Evolutionary conservation across 192 early-diverging fungal species (phyloP).

Genomic region (Obelidium mucronatum): DNA sequence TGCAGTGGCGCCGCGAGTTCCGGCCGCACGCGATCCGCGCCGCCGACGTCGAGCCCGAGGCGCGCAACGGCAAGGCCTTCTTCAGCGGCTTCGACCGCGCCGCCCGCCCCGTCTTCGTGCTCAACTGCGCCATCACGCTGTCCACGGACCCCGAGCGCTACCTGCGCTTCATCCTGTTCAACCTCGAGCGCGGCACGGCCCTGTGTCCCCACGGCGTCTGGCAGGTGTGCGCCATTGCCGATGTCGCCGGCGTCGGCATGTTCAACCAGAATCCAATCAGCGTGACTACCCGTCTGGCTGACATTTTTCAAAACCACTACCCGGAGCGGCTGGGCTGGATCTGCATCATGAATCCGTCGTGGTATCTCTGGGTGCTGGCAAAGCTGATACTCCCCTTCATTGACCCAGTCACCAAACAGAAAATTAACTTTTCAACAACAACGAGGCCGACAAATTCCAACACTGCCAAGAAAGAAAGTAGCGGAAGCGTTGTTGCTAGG

Average conservation of each 20-base stretch:
- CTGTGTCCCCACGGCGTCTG: constrained; percentile 62
- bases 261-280: constrained; percentile 65
- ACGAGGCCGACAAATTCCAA: too few relatives aligned
- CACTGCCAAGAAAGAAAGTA: constrained; percentile 25
- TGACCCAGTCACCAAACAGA: constrained; percentile 87
- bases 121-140: constrained; percentile 60
- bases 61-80: constrained; percentile 81
- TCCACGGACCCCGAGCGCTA: constrained; percentile 72
- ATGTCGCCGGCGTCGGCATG: constrained; percentile 76
- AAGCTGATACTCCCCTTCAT: constrained; percentile 83
- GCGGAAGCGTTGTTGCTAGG: too few relatives aligned
- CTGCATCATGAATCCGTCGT: constrained; percentile 77
- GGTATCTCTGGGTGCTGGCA: constrained; percentile 86
- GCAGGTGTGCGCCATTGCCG: constrained; percentile 74
- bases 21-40: constrained; percentile 73
- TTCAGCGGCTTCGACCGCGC: constrained; percentile 80
- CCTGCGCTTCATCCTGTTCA: constrained; percentile 83
- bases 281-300: constrained; percentile 61
- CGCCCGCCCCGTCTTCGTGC: constrained; percentile 76
- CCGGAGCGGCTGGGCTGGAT: constrained; percentile 73
- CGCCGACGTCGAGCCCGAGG: constrained; percentile 77
- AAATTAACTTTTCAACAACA: constrained; percentile 81
- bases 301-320: constrained; percentile 83
- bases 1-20: constrained; percentile 57
- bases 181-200: constrained; percentile 63